phyloP scores from a whole-genome alignment of 768 basidiomycete species.

The Suillus discolor region DNA sequence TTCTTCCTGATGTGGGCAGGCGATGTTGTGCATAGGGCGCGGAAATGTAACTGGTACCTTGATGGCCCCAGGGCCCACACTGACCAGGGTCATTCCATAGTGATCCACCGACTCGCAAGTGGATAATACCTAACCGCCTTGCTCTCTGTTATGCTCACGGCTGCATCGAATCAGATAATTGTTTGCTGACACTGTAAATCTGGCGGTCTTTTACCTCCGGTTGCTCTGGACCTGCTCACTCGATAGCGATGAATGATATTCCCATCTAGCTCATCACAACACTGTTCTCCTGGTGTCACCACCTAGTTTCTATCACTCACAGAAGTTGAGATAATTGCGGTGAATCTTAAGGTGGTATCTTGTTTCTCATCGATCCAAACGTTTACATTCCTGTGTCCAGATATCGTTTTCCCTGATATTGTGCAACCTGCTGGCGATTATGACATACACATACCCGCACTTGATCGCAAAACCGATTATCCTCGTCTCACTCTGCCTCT shows the following conservation, averaged over 20 bases:
- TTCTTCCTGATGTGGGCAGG: constrained; percentile 23
- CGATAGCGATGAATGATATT: constrained; percentile 17
- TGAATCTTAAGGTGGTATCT: constrained; percentile 7
- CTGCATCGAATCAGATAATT: constrained; percentile 3
- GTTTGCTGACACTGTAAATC: too few relatives aligned
- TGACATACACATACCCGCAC: constrained; percentile 6
- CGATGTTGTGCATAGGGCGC: too few relatives aligned
- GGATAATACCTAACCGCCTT: too few relatives aligned
- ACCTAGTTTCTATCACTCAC: background rate
- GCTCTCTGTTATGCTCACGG: background rate
- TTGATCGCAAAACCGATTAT: background rate
- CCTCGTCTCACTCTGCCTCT: background rate
- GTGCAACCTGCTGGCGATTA: constrained; percentile 16
- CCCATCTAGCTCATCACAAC: constrained; percentile 14
- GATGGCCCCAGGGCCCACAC: background rate
- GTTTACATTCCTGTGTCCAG: background rate
- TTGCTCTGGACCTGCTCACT: constrained; percentile 16
- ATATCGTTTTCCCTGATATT: constrained; percentile 8
- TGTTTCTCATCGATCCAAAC: background rate
- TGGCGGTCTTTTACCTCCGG: constrained; percentile 10
- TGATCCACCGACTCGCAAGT: constrained; percentile 12
- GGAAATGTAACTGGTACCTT: constrained; percentile 11
- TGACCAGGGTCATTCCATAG: constrained; percentile 2
- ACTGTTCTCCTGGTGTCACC: constrained; percentile 11
- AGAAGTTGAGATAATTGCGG: background rate